A percentile compares a stretch with the other conserved stretches of the same genome.
Evolutionary conservation across 257 asterid genomes (phyloP).

Genomic region (Mitragyna speciosa): DNA sequence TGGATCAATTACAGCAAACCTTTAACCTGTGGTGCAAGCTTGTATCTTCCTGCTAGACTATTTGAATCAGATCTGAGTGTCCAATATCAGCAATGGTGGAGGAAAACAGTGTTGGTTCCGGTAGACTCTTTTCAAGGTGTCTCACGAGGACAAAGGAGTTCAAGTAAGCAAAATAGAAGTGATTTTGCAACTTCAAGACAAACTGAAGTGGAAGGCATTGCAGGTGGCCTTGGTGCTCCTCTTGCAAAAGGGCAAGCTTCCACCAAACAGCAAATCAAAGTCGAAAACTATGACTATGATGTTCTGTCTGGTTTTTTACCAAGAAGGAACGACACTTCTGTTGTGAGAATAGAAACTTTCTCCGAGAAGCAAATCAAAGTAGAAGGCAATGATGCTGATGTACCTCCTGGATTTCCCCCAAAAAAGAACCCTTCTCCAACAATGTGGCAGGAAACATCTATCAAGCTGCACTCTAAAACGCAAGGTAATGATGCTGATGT

Average conservation of each 20-base stretch:
- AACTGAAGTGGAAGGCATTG: too few species aligned
- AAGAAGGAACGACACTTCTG: background rate
- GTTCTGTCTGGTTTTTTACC: constrained; percentile 27
- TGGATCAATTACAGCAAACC: constrained; percentile 24
- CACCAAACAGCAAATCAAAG: too few species aligned
- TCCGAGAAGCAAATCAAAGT: background rate
- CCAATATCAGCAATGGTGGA: constrained; percentile 42
- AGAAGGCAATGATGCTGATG: background rate
- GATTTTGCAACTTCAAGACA: background rate
- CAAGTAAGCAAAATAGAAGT: too few species aligned
- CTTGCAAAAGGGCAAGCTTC: too few species aligned
- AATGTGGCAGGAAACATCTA: background rate
- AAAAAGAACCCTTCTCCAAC: too few species aligned
- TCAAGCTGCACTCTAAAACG: background rate
- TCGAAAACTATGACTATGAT: too few species aligned
- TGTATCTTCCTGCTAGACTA: constrained; percentile 32
- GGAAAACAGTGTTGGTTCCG: constrained; percentile 19
- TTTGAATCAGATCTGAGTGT: constrained; percentile 28
- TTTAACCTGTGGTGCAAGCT: background rate
- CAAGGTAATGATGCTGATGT: background rate
- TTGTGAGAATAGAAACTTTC: background rate
- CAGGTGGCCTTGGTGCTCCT: too few species aligned
- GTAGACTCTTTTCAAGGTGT: constrained; percentile 16
- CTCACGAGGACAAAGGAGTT: constrained; percentile 20
- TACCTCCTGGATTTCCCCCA: background rate